Evolutionary conservation across 345 rosid genomes (phyloP), one percentile per base, ranked within the genome.

Genomic region (Eucalyptus camaldulensis): DNA sequence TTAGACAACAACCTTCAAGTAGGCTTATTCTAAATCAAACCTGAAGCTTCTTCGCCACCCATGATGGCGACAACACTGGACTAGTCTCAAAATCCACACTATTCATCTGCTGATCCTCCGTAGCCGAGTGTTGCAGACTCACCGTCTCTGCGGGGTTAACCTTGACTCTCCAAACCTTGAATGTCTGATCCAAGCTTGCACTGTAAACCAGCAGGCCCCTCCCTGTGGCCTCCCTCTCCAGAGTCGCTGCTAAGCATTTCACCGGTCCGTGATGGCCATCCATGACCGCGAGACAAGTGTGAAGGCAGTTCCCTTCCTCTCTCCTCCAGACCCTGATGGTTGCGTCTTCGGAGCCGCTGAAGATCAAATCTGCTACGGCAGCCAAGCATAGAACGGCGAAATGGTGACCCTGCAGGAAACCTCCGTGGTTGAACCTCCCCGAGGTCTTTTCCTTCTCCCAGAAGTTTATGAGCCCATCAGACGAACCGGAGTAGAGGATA

Each of bases 191-290:
- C 86, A 96, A 91, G 87, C 98, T 96, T 58, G 98, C 98, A 83
- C 99, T 96, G 86, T 96, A 96, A 67, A 96, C 95, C 49, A 95
- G 87, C 99, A 98, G 95, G 69, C 89, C 24, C 87, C 93, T 92
- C 2, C 91, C 86, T 0, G 92, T 12, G 29, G 91, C 89, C 88
- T 95, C 98, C 13, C 88, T 92, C 45, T 96, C 98, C 87, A 88
- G 91, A 91, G 94, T 96, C 33, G 94, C 96, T 2, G 96, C 98
- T 91, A 97, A 89, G 92, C 98, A 96, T 87, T 95, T 95, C 4
- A 97, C 98, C 6, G 99, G 99, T 49, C 99, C 98, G 7, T 94
- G 93, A 85, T 97, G 99, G 76, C 99, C 99, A 25, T 96, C 95
- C 89, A 97, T 90, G 81, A 96, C 97, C 25, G 98, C 95, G 13